Evolutionary conservation across 164 flowering plant species (phyloP), one percentile per base, ranked within the genome.

Genomic region (Magnolia sinica): DNA sequence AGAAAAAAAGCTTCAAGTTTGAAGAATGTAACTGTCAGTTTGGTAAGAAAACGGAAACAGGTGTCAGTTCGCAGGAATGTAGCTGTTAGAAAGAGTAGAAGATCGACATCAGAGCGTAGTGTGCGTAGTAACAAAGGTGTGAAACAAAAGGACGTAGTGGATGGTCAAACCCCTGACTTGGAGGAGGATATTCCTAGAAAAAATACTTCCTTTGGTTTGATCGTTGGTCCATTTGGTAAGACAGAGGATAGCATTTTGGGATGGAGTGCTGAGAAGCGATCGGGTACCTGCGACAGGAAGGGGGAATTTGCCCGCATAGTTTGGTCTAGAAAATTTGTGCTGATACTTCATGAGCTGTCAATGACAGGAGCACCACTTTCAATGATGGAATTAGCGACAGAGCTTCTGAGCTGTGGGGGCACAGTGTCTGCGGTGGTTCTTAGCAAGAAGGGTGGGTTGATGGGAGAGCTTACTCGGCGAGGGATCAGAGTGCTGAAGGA

Each of bases 351-450:
- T 79, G 98, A 93, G 84, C 91, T 96, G 8, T 94, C 99, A 14
- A 87, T 94, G 94, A 96, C 98, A 50, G 99, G 98, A 6, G 97
- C 98, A 50, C 99, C 99, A 7, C 87, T 94, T 74, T 93, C 98
- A 14, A 96, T 96, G 99, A 81, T 96, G 95, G 98, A 96, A 80
- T 76, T 96, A 79, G 98, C 98, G 37, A 85, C 98, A 0, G 99
- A 96, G 85, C 89, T 96, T 81, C 74, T 94, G 84, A 94, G 99
- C 79, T 96, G 99, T 85, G 99, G 99, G 73, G 99, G 98, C 18
- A 88, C 96, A 18, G 97, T 96, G 77, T 87, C 94, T 79, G 98
- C 87, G 27, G 94, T 96, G 52, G 92, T 89, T 85, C 96, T 96
- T 64, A 96, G 91, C 84, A 93, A 76, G 86, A 94, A 81, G 77